Evolutionary conservation across 768 basidiomycete species (phyloP).

Genomic region (Pisolithus marmoratus): DNA sequence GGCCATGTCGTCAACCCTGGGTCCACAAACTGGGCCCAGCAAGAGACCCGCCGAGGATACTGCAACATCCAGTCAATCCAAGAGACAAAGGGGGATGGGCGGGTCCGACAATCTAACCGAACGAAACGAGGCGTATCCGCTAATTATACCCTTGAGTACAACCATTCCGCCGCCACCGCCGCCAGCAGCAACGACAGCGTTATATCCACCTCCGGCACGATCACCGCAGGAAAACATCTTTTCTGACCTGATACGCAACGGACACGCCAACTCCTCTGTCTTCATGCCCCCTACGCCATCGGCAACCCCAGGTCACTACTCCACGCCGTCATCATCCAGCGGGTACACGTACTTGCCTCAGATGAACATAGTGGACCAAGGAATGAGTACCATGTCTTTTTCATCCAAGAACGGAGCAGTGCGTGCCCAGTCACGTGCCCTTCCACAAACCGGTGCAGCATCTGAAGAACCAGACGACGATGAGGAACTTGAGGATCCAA

Average conservation of each 20-base stretch:
- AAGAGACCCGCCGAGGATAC: constrained; percentile 30
- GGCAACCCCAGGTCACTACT: constrained; percentile 37
- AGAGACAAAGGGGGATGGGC: constrained; percentile 43
- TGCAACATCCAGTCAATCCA: constrained; percentile 30
- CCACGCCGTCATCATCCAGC: constrained; percentile 30
- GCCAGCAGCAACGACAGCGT: constrained; percentile 23
- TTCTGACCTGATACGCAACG: constrained; percentile 52
- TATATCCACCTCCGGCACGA: constrained; percentile 43
- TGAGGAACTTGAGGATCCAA: constrained; percentile 47
- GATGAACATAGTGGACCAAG: constrained; percentile 54
- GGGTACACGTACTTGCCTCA: constrained; percentile 47
- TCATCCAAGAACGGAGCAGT: constrained; percentile 24
- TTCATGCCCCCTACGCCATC: constrained; percentile 47
- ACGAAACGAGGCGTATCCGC: constrained; percentile 40
- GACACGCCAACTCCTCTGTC: constrained; percentile 51
- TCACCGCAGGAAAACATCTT: constrained; percentile 50
- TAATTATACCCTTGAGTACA: constrained; percentile 51
- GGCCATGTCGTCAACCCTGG: constrained; percentile 27
- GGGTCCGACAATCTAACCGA: constrained; percentile 41
- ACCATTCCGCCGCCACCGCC: constrained; percentile 30
- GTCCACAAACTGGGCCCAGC: constrained; percentile 13
- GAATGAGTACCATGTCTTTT: constrained; percentile 47
- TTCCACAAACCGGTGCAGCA: constrained; percentile 15
- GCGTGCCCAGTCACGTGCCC: constrained; percentile 21
- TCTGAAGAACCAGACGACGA: constrained; percentile 51